Conservation (phyloP, 768 basidiomycete genomes). For the Amanita fuliginea region DNA sequence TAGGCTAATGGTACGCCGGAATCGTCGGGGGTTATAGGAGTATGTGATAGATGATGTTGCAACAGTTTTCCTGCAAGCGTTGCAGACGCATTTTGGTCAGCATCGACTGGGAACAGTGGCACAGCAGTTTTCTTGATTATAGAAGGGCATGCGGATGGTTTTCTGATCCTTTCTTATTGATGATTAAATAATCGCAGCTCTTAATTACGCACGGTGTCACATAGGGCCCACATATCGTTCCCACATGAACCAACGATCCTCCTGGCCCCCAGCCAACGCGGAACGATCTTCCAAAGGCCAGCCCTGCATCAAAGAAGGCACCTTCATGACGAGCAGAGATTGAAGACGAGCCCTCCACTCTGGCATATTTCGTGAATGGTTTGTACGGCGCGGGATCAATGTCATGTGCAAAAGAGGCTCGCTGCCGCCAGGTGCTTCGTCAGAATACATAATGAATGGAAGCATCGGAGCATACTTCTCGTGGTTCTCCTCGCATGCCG, state of each 20-base stretch:
- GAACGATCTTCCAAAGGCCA: conserved; percentile 80
- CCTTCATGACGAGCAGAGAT: conserved; percentile 54
- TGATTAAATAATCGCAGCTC: background rate
- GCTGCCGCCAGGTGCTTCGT: conserved; percentile 28
- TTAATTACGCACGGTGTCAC: conserved; percentile 36
- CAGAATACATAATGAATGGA: conserved; percentile 2
- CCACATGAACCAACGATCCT: conserved; percentile 66
- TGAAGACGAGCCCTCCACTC: conserved; percentile 61
- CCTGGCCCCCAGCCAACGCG: conserved; percentile 85
- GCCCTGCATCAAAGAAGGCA: conserved; percentile 66
- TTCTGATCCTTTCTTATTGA: conserved; percentile 20
- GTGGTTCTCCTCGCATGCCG: conserved; percentile 43
- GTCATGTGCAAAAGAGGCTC: conserved; percentile 70
- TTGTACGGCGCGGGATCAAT: conserved; percentile 56
- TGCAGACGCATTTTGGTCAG: conserved; percentile 9
- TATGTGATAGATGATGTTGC: conserved; percentile 65
- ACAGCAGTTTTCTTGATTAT: conserved; percentile 40
- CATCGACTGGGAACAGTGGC: conserved; percentile 20
- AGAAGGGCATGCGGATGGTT: conserved; percentile 51
- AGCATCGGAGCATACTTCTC: conserved; percentile 36
- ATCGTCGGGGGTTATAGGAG: conserved; percentile 60
- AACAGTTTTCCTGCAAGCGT: conserved; percentile 51
- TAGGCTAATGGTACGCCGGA: conserved; percentile 59
- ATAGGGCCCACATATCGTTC: conserved; percentile 54
- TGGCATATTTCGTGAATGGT: conserved; percentile 73